Conservation (phyloP, 345 rosid genomes). For the Lenwebbia sp. region DNA sequence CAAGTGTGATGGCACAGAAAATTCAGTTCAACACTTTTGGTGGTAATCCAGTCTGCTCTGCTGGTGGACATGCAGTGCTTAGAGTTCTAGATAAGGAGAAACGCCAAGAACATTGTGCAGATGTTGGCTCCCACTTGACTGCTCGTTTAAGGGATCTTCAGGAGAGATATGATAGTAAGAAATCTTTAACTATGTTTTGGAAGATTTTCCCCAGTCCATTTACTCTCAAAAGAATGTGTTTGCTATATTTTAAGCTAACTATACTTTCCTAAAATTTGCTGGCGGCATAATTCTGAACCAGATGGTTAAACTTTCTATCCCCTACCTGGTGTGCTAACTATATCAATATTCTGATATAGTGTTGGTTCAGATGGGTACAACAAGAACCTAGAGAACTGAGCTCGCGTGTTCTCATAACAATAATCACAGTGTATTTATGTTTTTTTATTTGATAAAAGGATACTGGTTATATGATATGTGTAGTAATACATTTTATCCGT, state of each 20-base stretch:
- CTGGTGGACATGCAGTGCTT: constrained; percentile 89
- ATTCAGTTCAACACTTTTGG: constrained; percentile 90
- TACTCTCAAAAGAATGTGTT: not conserved
- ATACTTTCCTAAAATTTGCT: not conserved
- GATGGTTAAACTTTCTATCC: not conserved
- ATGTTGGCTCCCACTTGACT: constrained; percentile 66
- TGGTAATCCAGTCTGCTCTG: constrained; percentile 98
- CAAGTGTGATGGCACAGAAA: constrained; percentile 73
- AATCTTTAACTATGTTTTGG: not conserved
- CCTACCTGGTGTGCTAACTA: not conserved
- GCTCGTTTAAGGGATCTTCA: constrained; percentile 61
- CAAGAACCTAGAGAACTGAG: not conserved
- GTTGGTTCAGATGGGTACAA: not conserved
- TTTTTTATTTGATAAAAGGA: not conserved
- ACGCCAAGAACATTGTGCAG: constrained; percentile 76
- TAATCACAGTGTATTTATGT: not conserved
- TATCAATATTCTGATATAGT: not conserved
- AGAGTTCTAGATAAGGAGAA: constrained; percentile 84
- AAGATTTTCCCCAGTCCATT: not conserved
- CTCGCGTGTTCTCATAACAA: not conserved
- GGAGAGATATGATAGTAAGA: constrained; percentile 64
- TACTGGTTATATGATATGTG: not conserved
- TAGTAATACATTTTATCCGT: not conserved
- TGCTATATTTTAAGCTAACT: not conserved
- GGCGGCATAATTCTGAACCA: not conserved